Evolutionary conservation across 2,329 filamentous ascomycete species (phyloP).

Genomic region (Fusarium sp.): DNA sequence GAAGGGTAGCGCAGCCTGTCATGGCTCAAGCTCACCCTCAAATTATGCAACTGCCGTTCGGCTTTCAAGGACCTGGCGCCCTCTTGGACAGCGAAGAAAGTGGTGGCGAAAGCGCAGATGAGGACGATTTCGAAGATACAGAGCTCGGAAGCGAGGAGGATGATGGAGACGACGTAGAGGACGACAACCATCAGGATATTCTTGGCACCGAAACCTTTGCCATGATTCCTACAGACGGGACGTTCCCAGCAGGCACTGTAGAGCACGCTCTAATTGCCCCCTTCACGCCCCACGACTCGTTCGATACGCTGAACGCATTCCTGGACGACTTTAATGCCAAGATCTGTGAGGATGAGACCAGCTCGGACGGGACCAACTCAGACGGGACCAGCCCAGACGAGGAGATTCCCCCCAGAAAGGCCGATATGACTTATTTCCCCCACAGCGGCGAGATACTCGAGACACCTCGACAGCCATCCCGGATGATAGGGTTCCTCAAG

Average conservation of each 20-base stretch:
- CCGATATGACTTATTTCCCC: constrained; percentile 53
- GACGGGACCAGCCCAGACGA: background rate
- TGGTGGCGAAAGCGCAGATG: constrained; percentile 19
- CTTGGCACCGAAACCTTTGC: constrained; percentile 3
- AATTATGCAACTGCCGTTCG: constrained; percentile 18
- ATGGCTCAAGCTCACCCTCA: constrained; percentile 26
- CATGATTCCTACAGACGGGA: constrained; percentile 16
- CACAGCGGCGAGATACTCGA: constrained; percentile 43
- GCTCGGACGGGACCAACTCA: background rate
- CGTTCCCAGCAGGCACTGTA: background rate
- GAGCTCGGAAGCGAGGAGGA: constrained; percentile 35
- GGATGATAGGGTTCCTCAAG: constrained; percentile 39
- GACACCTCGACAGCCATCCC: constrained; percentile 21
- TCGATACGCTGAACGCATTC: constrained; percentile 22
- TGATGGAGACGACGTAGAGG: constrained; percentile 27
- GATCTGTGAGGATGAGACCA: background rate
- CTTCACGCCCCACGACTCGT: constrained; percentile 11
- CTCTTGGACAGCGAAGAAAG: constrained; percentile 28
- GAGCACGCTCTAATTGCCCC: background rate
- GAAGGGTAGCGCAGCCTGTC: constrained; percentile 2
- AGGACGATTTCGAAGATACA: constrained; percentile 30
- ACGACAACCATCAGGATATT: constrained; percentile 23
- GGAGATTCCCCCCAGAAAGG: constrained; percentile 1
- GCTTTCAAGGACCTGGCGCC: constrained; percentile 15
- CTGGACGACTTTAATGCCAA: constrained; percentile 14